Base-by-base conservation (phyloP, 208 protist genomes). In the Leishmania guyanensis region DNA sequence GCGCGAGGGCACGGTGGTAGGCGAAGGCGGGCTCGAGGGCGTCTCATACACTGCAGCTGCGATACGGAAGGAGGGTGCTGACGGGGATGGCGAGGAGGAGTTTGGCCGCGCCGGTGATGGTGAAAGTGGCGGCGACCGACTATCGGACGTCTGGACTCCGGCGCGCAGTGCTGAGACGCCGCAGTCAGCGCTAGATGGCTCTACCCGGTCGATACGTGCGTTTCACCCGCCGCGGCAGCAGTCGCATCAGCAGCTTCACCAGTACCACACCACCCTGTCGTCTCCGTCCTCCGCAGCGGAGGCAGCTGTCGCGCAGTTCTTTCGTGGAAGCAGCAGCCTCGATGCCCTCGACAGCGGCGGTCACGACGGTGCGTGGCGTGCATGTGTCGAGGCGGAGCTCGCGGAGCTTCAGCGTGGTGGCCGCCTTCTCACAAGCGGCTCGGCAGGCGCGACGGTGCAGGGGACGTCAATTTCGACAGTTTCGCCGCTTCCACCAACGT, bases 371-470 rank as follows among this genome's bases (percentile, higher is more conserved):
- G 81, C 81, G 58, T 80, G 81, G 75, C 75, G 81, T 10, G 20
- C 73, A 46, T 80, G 51, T 72, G 81, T 84, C 43, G 81, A 84
- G 29, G 76, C 81, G 36, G 81, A 84, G 50, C 58, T 84, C 6
- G 62, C 71, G 22, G 81, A 84, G 33, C 58, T 84, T 43, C 81
- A 84, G 71, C 81, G 76, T 3, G 36, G 75, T 53, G 81, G n/a
- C 0, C 66, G 62, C 6, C 12, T 36, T 36, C 5, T 22, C 26
- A 10, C 33, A 12, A 29, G 16, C 66, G 26, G 68, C 62, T 33
- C 62, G 12, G 29, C 39, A 10, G 70, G 70, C 26, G 14, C n/a
- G 16, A 29, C 17, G 48, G 51, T 64, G 50, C 53, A 64, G 6
- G 73, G 73, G n/a, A 77, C 58, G 17, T 46, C 58, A 39, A 56